Conservation (phyloP, 1,139 yeast genomes). For the Tardiomyces digboiensis region DNA sequence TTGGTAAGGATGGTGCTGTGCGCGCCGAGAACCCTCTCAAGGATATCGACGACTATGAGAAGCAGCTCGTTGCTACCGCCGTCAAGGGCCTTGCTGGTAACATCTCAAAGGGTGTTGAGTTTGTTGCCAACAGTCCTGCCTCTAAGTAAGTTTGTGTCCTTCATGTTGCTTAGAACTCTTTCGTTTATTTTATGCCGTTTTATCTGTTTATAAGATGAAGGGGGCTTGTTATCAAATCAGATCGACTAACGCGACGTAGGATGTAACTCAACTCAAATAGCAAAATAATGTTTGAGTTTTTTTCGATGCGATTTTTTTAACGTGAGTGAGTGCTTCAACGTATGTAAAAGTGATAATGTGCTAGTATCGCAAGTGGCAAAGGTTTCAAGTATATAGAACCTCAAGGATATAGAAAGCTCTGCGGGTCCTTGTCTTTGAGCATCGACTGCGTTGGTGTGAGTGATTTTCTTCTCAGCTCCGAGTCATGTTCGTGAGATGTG, state of each 20-base stretch:
- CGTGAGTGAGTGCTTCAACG: background rate
- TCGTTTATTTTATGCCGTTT: background rate
- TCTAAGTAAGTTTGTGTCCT: conserved; percentile 2
- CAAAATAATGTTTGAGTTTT: background rate
- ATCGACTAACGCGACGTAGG: background rate
- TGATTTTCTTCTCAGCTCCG: no score
- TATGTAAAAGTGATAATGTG: no score
- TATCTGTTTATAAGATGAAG: background rate
- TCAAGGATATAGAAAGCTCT: no score
- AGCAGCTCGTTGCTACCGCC: conserved; percentile 64
- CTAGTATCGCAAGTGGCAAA: no score
- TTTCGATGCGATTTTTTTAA: background rate
- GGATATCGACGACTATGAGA: conserved; percentile 24
- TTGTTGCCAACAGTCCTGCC: conserved; percentile 22
- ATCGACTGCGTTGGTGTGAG: no score
- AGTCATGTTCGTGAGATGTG: no score
- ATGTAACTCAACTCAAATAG: background rate
- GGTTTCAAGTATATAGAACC: no score
- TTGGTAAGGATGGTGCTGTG: conserved; percentile 72
- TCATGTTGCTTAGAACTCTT: background rate
- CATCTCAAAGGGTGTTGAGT: conserved; percentile 61
- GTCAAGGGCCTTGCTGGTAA: conserved; percentile 68
- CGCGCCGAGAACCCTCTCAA: conserved; percentile 41
- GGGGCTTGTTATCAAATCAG: background rate
- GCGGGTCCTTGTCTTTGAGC: no score